These are phyloP conservation scores for Neofusicoccum kwambonambiense DNA, from an alignment of 2,329 filamentous ascomycete genomes.

Conservation along the genomic window DNA sequence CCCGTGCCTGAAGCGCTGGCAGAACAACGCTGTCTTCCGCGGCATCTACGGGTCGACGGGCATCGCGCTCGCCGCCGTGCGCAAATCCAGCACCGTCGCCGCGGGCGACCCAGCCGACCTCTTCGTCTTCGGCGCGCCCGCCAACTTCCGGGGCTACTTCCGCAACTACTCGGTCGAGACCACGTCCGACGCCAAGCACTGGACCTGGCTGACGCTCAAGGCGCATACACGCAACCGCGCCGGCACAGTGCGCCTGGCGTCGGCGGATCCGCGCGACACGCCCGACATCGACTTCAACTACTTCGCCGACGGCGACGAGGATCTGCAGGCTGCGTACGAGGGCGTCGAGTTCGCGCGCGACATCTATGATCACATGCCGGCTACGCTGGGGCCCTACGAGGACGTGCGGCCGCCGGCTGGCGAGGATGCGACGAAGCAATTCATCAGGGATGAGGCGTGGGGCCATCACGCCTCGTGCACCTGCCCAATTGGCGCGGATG, in stretches of 20 bases:
- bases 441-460: constrained; percentile 27
- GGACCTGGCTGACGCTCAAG: constrained; percentile 57
- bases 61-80: constrained; percentile 50
- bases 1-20: constrained; percentile 39
- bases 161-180: constrained; percentile 52
- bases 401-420: constrained; percentile 32
- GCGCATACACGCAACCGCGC: constrained; percentile 61
- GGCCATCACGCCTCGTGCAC: constrained; percentile 59
- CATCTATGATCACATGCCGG: constrained; percentile 36
- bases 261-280: constrained; percentile 61
- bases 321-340: constrained; percentile 56
- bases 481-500: constrained; percentile 54
- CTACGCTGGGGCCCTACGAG: constrained; percentile 43
- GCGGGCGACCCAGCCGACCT: constrained; percentile 45
- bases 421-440: constrained; percentile 43
- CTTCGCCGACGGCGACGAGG: constrained; percentile 48
- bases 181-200: constrained; percentile 44
- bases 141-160: constrained; percentile 56
- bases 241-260: constrained; percentile 62
- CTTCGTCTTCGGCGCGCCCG: constrained; percentile 55
- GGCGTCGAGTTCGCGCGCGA: constrained; percentile 53
- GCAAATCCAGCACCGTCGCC: constrained; percentile 35
- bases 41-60: constrained; percentile 52
- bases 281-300: constrained; percentile 55
- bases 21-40: constrained; percentile 29